A percentile compares a stretch with the other conserved stretches of the same genome.
Evolutionary conservation across 2,329 filamentous ascomycete genomes (phyloP).

Genomic region (Neopestalotiopsis sp.): DNA sequence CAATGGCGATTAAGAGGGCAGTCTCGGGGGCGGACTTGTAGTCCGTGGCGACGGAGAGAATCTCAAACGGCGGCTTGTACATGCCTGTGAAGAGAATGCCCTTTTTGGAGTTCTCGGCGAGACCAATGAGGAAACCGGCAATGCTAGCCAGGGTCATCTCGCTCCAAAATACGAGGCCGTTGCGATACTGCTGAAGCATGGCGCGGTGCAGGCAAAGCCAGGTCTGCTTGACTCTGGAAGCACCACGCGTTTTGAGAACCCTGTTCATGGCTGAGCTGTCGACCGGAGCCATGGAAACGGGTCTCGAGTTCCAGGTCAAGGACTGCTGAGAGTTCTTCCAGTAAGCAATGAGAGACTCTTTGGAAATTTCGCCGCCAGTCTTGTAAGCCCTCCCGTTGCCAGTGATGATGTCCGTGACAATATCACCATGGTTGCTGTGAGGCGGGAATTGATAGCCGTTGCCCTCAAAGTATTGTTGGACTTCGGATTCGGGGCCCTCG

Average conservation of each 20-base stretch:
- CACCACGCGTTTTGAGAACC: slow-evolving; percentile 56
- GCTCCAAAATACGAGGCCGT: slow-evolving; percentile 55
- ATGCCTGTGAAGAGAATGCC: slow-evolving; percentile 60
- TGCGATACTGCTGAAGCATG: slow-evolving; percentile 62
- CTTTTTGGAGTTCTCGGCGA: slow-evolving; percentile 54
- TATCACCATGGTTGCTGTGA: slow-evolving; percentile 60
- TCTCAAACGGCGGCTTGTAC: slow-evolving; percentile 54
- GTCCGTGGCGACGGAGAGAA: slow-evolving; percentile 58
- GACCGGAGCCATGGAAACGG: slow-evolving; percentile 31
- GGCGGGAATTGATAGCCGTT: slow-evolving; percentile 57
- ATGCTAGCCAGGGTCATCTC: slow-evolving; percentile 59
- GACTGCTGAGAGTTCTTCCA: slow-evolving; percentile 46
- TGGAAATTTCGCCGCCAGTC: slow-evolving; percentile 48
- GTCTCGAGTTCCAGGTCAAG: slow-evolving; percentile 28
- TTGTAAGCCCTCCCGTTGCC: slow-evolving; percentile 61
- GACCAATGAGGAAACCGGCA: slow-evolving; percentile 59
- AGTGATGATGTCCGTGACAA: slow-evolving; percentile 66
- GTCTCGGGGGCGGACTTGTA: slow-evolving; percentile 57
- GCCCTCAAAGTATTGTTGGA: slow-evolving; percentile 55
- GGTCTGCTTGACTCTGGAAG: slow-evolving; percentile 52
- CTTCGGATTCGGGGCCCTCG: slow-evolving; percentile 50
- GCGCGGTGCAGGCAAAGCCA: slow-evolving; percentile 59
- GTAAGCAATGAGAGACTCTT: slow-evolving; percentile 53
- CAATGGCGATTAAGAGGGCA: slow-evolving; percentile 57
- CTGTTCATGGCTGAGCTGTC: slow-evolving; percentile 43